Evolutionary conservation across 441 rosid species (phyloP).

Genomic region (Rhodomyrtus psidioides): DNA sequence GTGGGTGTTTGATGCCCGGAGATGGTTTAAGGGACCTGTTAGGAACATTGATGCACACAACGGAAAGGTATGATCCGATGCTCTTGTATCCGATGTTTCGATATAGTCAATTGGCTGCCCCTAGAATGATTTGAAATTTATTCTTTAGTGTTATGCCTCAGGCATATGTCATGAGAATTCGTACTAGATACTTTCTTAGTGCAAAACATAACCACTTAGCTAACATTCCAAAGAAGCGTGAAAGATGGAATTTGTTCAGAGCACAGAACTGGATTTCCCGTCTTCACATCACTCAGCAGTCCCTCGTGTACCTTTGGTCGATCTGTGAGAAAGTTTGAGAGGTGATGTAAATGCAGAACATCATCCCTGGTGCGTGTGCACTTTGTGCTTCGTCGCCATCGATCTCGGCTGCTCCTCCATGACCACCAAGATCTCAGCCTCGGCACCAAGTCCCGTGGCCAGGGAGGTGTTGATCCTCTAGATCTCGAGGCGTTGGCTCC

Average conservation of each 20-base stretch:
- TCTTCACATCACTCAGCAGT: not conserved
- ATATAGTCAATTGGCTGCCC: not conserved
- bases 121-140: not conserved
- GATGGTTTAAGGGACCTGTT: slow-evolving; percentile 61
- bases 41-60: slow-evolving; percentile 28
- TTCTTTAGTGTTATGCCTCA: not conserved
- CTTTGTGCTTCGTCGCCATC: too few relatives aligned
- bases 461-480: not conserved
- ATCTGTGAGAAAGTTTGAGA: not conserved
- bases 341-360: not conserved
- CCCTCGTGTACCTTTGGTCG: not conserved
- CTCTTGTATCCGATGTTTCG: not conserved
- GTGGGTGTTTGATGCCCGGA: slow-evolving; percentile 47
- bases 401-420: not conserved
- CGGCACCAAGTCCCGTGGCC: not conserved
- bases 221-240: not conserved
- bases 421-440: not conserved
- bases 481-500: not conserved
- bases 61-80: not conserved
- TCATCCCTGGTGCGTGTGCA: not conserved
- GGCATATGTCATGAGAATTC: not conserved
- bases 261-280: not conserved
- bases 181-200: not conserved
- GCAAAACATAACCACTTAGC: not conserved
- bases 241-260: not conserved